Base-by-base conservation (phyloP, 225 moss, liverwort and hornwort species). In the Straminergon stramineum region DNA sequence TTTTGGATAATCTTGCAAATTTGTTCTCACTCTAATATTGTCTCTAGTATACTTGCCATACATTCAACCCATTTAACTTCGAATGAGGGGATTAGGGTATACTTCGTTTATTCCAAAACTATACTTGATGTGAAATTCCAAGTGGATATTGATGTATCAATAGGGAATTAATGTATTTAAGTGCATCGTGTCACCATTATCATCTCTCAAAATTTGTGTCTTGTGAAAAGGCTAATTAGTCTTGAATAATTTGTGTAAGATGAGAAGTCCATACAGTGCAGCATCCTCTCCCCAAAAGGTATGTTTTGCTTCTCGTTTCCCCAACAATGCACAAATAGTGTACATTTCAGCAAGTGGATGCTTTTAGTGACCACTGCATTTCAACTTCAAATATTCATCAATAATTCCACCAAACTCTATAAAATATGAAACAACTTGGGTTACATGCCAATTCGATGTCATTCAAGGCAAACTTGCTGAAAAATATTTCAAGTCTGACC, bases 21-120 rank as follows among this genome's bases (percentile, higher is more conserved):
- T 45, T 45, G 6, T 48, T 48, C 48, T 10, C 1, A 10, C 17
- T 17, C 5, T 43, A 43, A 5, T 27, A 73, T 15, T 27, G 6
- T 16, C 3, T 73, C 43, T 43, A 73, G 10, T 2, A 17, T 17
- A 45, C 31, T 48, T 30, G 10, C 48, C 18, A 31, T 75, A 30
- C 19, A 48, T 75, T 75, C 48, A 31, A 75, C 5, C 30, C 45
- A 45, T 45, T 45, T 30, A 11, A 17, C 30, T 45, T 7, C 23
- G 4, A 69, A 23, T 39, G 13, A 32, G 4, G 13, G 13, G 2
- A 4, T 7, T 21, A 13, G 1, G 18, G 0, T 52, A 5, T 34
- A 34, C 2, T 31, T 75, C 12, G 12, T 51, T 76, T 76, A 52
- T 52, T 52, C 8, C 52, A 76, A 32, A 52, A 6, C 0, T 75